Evolutionary conservation across 2,329 filamentous ascomycete species (phyloP).

Genomic region (Trichoderma sp.): DNA sequence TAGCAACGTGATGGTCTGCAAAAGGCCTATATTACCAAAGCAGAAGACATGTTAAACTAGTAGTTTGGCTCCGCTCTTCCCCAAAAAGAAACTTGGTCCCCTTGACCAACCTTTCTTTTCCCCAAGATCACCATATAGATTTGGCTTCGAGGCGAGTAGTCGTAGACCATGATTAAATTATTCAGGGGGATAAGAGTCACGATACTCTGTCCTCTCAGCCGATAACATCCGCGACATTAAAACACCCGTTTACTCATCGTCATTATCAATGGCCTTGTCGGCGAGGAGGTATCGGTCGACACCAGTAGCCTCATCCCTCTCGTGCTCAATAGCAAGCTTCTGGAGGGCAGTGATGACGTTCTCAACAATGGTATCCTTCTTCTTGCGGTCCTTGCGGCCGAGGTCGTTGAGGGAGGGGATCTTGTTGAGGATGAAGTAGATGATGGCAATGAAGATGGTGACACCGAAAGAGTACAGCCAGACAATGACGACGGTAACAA

Average conservation of each 20-base stretch:
- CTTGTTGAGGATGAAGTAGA: constrained; percentile 75
- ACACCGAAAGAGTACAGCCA: constrained; percentile 91
- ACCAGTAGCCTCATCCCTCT: constrained; percentile 5
- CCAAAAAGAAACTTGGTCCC: constrained; percentile 13
- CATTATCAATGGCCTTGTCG: constrained; percentile 13
- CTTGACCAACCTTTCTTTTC: constrained; percentile 15
- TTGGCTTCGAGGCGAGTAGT: background rate
- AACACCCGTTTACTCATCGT: constrained; percentile 11
- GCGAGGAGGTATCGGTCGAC: constrained; percentile 11
- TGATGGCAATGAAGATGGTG: constrained; percentile 76
- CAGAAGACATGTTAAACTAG: constrained; percentile 5
- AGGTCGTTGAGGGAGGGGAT: constrained; percentile 82
- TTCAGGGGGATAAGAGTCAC: background rate
- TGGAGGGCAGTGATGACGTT: constrained; percentile 17
- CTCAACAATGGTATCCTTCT: constrained; percentile 41
- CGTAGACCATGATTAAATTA: constrained; percentile 7
- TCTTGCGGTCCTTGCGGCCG: constrained; percentile 81
- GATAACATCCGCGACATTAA: constrained; percentile 16
- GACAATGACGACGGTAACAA: constrained; percentile 80
- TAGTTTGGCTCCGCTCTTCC: constrained; percentile 10
- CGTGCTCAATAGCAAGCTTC: constrained; percentile 17
- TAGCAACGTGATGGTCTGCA: constrained; percentile 8
- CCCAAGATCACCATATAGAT: constrained; percentile 13
- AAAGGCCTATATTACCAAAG: background rate
- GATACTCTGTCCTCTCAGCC: background rate